Percentiles rank a stretch among this genome's conserved stretches.
These are phyloP conservation scores for Exidia glandulosa DNA, from an alignment of 768 basidiomycete species.

Conservation along the genomic window DNA sequence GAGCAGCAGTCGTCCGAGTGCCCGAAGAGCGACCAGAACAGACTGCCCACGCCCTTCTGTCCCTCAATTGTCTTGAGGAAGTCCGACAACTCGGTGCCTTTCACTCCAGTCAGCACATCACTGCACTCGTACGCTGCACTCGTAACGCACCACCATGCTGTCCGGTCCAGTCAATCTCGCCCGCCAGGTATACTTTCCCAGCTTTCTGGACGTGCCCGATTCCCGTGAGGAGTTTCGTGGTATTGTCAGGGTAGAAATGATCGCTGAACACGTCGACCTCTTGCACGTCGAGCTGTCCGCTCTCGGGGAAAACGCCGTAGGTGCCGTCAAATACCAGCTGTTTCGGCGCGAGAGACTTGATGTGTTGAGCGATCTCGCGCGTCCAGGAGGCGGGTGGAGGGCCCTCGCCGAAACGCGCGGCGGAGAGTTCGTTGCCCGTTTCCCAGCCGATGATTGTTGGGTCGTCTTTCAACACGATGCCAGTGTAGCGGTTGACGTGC, in stretches of 20 bases:
- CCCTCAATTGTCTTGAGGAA: conserved; percentile 11
- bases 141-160: background rate
- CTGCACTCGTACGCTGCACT: background rate
- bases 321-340: conserved; percentile 16
- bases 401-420: conserved; percentile 14
- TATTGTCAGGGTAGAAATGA: background rate
- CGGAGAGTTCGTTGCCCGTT: conserved; percentile 18
- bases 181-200: conserved; percentile 13
- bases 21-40: conserved; percentile 20
- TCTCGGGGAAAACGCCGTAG: conserved; percentile 12
- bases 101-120: conserved; percentile 4
- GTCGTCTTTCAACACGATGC: conserved; percentile 16
- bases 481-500: conserved; percentile 18
- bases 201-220: conserved; percentile 7
- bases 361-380: conserved; percentile 11
- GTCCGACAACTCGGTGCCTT: conserved; percentile 7
- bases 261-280: conserved; percentile 14
- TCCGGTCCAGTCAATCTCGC: conserved; percentile 18
- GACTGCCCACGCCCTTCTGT: conserved; percentile 10
- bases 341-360: conserved; percentile 17
- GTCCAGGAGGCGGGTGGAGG: conserved; percentile 18
- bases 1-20: conserved; percentile 13
- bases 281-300: conserved; percentile 7
- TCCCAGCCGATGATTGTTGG: conserved; percentile 20
- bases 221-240: conserved; percentile 9